A percentile compares a stretch with the other conserved stretches of the same genome.
Conservation (phyloP, 2,329 filamentous ascomycete species). For the Sporothrix humicola region DNA sequence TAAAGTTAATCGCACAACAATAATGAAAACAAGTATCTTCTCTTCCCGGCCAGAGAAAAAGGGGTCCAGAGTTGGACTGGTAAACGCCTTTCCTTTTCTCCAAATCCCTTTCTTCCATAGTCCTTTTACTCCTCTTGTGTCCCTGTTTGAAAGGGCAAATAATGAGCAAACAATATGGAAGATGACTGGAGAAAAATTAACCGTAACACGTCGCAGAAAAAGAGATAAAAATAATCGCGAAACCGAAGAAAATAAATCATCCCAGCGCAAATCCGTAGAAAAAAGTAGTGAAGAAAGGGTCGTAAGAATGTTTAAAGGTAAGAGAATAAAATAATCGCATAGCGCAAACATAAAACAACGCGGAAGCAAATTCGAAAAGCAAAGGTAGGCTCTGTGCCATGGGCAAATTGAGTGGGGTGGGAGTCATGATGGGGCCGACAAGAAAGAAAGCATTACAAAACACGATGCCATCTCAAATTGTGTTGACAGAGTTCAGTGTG, state of each 20-base stretch:
- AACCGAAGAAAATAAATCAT: constrained; percentile 17
- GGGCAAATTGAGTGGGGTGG: constrained; percentile 2
- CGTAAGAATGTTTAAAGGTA: neutral
- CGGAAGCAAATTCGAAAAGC: neutral
- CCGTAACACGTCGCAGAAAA: constrained; percentile 3
- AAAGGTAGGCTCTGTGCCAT: neutral
- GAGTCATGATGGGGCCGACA: neutral
- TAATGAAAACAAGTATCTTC: neutral
- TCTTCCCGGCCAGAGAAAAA: constrained; percentile 23
- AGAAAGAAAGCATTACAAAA: neutral
- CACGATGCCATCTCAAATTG: neutral
- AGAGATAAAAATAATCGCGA: neutral
- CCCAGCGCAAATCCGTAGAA: neutral
- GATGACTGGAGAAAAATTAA: neutral
- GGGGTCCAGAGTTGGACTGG: constrained; percentile 32
- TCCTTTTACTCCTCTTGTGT: neutral
- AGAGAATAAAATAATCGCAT: neutral
- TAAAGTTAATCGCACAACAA: neutral
- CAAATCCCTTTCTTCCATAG: neutral
- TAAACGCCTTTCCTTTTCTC: constrained; percentile 28
- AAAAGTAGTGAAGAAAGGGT: neutral
- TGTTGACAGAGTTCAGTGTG: neutral
- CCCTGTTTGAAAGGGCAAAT: neutral
- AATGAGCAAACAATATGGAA: neutral
- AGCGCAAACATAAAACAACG: neutral